A percentile compares a stretch with the other conserved stretches of the same genome.
These are phyloP conservation scores for Lepiota venenata DNA, from an alignment of 768 basidiomycete genomes.

Conservation along the genomic window DNA sequence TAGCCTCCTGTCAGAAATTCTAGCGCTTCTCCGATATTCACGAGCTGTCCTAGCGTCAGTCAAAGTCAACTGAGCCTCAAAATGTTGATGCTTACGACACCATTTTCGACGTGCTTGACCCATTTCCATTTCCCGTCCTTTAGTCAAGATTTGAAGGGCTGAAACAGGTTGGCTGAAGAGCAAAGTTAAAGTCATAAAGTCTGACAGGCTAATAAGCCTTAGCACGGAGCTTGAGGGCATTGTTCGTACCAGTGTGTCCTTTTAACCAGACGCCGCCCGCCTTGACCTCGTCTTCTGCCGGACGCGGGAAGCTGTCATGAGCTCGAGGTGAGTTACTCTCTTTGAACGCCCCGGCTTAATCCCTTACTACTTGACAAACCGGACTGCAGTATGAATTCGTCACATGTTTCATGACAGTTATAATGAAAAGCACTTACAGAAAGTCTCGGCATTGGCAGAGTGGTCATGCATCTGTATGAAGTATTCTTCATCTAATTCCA, in stretches of 20 bases:
- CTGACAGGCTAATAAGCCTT: constrained; percentile 18
- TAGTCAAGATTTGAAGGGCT: constrained; percentile 40
- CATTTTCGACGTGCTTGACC: constrained; percentile 44
- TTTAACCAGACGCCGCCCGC: constrained; percentile 48
- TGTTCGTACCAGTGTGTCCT: constrained; percentile 39
- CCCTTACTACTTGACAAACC: constrained; percentile 48
- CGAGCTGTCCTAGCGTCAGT: constrained; percentile 22
- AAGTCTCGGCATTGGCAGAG: constrained; percentile 21
- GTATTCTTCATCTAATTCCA: constrained; percentile 44
- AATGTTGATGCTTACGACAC: constrained; percentile 27
- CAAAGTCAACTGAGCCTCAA: background rate
- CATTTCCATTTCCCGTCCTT: constrained; percentile 40
- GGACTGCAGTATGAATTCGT: constrained; percentile 21
- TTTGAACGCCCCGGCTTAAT: background rate
- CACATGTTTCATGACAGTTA: background rate
- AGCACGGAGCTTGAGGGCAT: background rate
- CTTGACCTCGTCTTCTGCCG: constrained; percentile 37
- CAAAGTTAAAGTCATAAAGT: constrained; percentile 41
- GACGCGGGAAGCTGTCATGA: constrained; percentile 34
- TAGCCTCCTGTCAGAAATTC: constrained; percentile 46
- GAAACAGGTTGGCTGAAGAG: constrained; percentile 48
- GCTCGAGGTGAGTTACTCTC: too few relatives aligned
- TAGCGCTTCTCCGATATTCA: constrained; percentile 46
- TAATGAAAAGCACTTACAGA: constrained; percentile 33
- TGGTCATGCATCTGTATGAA: constrained; percentile 38